Percentiles rank a stretch among this genome's conserved stretches.
Evolutionary conservation across 257 asterid genomes (phyloP).

Genomic region (Misopates orontium): DNA sequence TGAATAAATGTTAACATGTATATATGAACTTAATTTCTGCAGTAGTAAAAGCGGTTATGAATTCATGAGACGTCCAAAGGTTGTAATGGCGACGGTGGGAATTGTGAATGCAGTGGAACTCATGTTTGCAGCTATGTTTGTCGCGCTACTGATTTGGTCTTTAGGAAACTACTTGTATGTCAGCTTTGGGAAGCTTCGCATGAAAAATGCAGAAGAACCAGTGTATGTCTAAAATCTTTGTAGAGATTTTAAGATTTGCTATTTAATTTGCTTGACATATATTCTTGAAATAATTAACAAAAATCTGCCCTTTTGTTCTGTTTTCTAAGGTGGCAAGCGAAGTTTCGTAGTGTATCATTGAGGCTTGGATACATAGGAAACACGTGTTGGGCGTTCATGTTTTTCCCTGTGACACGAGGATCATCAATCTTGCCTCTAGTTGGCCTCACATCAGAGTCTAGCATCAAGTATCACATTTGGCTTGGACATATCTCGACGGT

Average conservation of each 20-base stretch:
- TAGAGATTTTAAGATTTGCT: not conserved
- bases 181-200: conserved; percentile 47
- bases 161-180: conserved; percentile 39
- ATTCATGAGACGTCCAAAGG: conserved; percentile 39
- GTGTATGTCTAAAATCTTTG: conserved; percentile 34
- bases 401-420: conserved; percentile 63
- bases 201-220: conserved; percentile 43
- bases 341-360: conserved; percentile 49
- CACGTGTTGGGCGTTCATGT: conserved; percentile 56
- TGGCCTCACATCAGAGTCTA: conserved; percentile 68
- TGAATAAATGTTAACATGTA: not conserved
- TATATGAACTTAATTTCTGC: conserved; percentile 15
- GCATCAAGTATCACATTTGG: conserved; percentile 79
- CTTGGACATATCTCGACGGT: conserved; percentile 51
- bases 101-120: conserved; percentile 46
- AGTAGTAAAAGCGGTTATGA: conserved; percentile 31
- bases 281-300: not conserved
- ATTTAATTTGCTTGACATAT: not conserved
- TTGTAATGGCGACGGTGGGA: conserved; percentile 56
- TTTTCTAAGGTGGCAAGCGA: conserved; percentile 48
- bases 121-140: conserved; percentile 45
- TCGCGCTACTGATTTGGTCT: conserved; percentile 57
- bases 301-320: not conserved
- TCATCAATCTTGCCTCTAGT: conserved; percentile 61
- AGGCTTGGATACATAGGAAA: conserved; percentile 59